These are phyloP conservation scores for Calonectria pseudoturangicola DNA, from an alignment of 2,329 filamentous ascomycete species.

Conservation along the genomic window DNA sequence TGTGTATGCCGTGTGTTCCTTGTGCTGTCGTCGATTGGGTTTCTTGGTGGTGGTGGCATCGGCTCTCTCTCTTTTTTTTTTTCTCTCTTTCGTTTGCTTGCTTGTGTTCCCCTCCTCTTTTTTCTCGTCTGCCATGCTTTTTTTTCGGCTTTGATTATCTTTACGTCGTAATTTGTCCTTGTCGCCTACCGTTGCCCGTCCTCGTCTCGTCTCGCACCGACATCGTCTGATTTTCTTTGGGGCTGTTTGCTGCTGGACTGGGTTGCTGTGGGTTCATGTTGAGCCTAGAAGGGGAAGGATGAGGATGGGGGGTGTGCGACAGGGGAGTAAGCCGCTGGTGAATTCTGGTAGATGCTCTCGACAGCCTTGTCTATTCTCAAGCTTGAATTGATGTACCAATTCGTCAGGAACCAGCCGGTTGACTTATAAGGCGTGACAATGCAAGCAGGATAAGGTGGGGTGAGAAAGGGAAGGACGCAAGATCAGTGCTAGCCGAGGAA, in stretches of 20 bases:
- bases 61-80: constrained; percentile 28
- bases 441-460: not conserved
- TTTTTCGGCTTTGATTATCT: not conserved
- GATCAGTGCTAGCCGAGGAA: not conserved
- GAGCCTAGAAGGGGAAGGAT: not conserved
- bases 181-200: not conserved
- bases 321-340: not conserved
- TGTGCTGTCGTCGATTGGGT: constrained; percentile 46
- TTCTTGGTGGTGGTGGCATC: constrained; percentile 32
- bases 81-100: constrained; percentile 23
- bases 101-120: not conserved
- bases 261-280: constrained; percentile 16
- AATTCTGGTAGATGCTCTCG: constrained; percentile 5
- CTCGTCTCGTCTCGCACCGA: constrained; percentile 20
- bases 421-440: not conserved
- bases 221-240: constrained; percentile 34
- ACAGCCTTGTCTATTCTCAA: not conserved
- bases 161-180: not conserved
- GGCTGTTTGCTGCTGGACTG: constrained; percentile 20
- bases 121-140: not conserved
- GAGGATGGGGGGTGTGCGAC: not conserved
- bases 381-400: not conserved
- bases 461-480: constrained; percentile 3
- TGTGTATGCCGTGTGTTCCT: constrained; percentile 39
- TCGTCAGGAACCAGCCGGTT: constrained; percentile 1